These are phyloP conservation scores for Sporobolomyces phaffii DNA, from an alignment of 768 basidiomycete genomes.

Conservation along the genomic window DNA sequence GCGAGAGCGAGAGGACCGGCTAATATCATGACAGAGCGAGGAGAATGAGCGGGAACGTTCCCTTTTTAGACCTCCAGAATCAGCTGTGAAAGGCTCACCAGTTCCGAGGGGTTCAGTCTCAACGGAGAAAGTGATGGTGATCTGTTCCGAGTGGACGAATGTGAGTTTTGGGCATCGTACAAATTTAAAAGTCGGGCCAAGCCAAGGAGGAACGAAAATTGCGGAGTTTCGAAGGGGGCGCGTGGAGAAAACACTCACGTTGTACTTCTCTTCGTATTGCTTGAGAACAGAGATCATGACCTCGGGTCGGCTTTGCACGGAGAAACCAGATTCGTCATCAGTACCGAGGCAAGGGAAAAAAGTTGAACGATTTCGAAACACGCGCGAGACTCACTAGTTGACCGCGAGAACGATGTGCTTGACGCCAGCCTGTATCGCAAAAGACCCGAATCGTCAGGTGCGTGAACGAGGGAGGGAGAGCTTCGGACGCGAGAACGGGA, in stretches of 20 bases:
- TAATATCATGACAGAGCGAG: too few relatives aligned
- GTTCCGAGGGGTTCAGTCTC: conserved; percentile 53
- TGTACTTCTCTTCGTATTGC: conserved; percentile 51
- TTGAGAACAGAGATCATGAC: conserved; percentile 52
- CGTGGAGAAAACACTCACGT: conserved; percentile 15
- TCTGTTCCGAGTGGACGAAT: conserved; percentile 35
- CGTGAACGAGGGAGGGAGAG: not conserved
- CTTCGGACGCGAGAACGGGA: not conserved
- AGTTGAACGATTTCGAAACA: not conserved
- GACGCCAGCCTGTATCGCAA: conserved; percentile 48
- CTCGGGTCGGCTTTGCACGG: conserved; percentile 47
- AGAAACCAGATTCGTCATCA: not conserved
- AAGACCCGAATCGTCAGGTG: not conserved
- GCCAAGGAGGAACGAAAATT: not conserved
- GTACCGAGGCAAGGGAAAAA: not conserved
- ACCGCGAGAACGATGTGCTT: conserved; percentile 53
- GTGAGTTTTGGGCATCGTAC: too few relatives aligned
- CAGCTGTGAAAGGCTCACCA: conserved; percentile 47
- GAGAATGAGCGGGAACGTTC: not conserved
- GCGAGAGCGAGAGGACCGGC: conserved; percentile 52
- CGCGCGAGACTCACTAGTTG: conserved; percentile 44
- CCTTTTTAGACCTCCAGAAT: too few relatives aligned
- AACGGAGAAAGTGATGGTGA: conserved; percentile 52
- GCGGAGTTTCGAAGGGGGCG: not conserved
- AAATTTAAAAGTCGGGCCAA: too few relatives aligned